Percentiles rank a stretch among this genome's conserved stretches.
These are phyloP conservation scores for Cryptococcus maquisensis DNA, from an alignment of 1,284 basidiomycete genomes.

Conservation along the genomic window DNA sequence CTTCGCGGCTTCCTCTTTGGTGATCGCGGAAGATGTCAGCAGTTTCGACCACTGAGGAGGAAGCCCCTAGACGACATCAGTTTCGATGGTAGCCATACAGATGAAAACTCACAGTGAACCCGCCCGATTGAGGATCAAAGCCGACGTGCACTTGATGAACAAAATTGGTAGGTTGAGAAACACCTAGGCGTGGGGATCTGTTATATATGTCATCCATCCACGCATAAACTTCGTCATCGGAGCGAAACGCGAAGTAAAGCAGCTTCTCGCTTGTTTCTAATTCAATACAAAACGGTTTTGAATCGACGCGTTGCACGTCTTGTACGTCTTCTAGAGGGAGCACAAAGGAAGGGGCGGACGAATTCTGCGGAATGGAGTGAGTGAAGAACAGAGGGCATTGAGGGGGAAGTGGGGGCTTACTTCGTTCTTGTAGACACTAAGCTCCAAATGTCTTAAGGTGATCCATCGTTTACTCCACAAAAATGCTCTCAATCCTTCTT, in stretches of 20 bases:
- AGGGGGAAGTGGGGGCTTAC: conserved; percentile 52
- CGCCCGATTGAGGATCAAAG: conserved; percentile 89
- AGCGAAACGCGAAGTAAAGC: conserved; percentile 61
- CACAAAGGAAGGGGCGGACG: conserved; percentile 25
- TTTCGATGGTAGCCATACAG: background rate
- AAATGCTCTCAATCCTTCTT: conserved; percentile 84
- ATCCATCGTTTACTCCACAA: conserved; percentile 92
- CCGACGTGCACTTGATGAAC: conserved; percentile 98
- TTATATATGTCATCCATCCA: conserved; percentile 97
- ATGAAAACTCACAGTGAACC: conserved; percentile 69
- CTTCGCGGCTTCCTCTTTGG: conserved; percentile 93
- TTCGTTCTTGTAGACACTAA: conserved; percentile 89
- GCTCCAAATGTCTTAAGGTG: conserved; percentile 71
- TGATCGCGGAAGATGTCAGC: conserved; percentile 93
- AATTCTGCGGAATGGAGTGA: conserved; percentile 31
- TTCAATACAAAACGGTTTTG: conserved; percentile 86
- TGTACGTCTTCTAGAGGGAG: conserved; percentile 67
- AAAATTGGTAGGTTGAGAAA: conserved; percentile 92
- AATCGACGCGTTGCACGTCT: conserved; percentile 82
- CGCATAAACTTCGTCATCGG: conserved; percentile 89
- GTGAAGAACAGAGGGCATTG: background rate
- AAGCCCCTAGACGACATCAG: conserved; percentile 61
- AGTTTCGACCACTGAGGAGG: conserved; percentile 96
- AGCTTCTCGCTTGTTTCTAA: conserved; percentile 71
- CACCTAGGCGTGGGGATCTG: conserved; percentile 85